Evolutionary conservation across 1,284 basidiomycete genomes (phyloP), one percentile per base, ranked within the genome.

Genomic region (Malassezia caprae): DNA sequence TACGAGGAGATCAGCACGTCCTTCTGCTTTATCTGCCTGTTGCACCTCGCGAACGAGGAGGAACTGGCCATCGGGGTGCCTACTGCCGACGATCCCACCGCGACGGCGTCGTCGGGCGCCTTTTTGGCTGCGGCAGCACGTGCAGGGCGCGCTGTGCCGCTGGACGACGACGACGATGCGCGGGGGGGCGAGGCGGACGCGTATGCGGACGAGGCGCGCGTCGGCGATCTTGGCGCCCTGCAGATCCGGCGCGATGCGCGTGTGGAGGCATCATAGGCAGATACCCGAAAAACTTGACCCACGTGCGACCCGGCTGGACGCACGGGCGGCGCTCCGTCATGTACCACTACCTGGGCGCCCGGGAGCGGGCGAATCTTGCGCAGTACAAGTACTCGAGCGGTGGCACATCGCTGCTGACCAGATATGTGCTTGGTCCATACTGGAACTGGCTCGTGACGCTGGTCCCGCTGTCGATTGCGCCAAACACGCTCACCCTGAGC

Each of bases 1-100:
- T 87, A 98, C 85, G 84, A 87, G 42, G 94, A 99, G 67, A 96
- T 98, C 75, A 94, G 90, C 74, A 98, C 94, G 8, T 94, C 89
- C 60, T 98, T 96, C 82, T 98, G 93, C 76, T 99, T 98, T 79
- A 99, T 98, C 75, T 98, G 93, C 72, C 78, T 98, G 31, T 78
- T 94, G 30, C 90, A 96, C 78, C 79, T 98, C 37, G 91, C 90
- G 41, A 94, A 96, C 72, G 90, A 96, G 74, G 88, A 89, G 71
- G 91, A 91, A 1, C 79, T 96, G 41, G 59, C 57, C 47, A 69
- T 72, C 41, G 35, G 23, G 11, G 31, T 31, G n/a, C 42, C 41
- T 24, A 15, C 2, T 26, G 35, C 34, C 8, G 24, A 19, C 24
- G 31, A 19, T 3, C 11, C n/a, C 4, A 31, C 31, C 3, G 32